These are phyloP conservation scores for Ilyonectria sp. DNA, from an alignment of 2,329 filamentous ascomycete species.

Conservation along the genomic window DNA sequence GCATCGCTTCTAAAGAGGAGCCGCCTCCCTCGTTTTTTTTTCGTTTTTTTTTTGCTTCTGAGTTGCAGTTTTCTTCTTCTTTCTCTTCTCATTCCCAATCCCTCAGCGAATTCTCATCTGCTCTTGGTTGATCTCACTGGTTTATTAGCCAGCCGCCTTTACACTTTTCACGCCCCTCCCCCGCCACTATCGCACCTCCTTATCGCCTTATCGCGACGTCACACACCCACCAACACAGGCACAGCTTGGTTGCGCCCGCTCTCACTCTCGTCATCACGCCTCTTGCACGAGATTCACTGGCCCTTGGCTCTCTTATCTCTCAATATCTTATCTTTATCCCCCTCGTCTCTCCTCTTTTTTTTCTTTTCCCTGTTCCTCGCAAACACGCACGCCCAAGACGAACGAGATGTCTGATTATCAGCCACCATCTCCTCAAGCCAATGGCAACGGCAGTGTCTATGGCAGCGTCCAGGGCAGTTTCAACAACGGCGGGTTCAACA, in stretches of 20 bases:
- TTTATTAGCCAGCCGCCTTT: not conserved
- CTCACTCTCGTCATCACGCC: constrained; percentile 1
- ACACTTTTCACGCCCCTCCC: not conserved
- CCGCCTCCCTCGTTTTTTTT: constrained; percentile 27
- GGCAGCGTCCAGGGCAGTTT: constrained; percentile 2
- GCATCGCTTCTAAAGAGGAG: constrained; percentile 28
- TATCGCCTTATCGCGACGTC: constrained; percentile 34
- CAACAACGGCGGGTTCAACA: not conserved
- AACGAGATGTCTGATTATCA: constrained; percentile 23
- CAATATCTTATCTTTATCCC: constrained; percentile 21
- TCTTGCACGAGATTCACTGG: not conserved
- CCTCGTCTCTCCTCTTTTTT: constrained; percentile 8
- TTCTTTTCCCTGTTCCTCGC: not conserved
- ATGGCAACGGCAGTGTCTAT: constrained; percentile 1
- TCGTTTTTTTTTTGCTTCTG: not conserved
- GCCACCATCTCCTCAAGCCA: constrained; percentile 23
- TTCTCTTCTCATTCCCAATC: not conserved
- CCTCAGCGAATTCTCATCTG: not conserved
- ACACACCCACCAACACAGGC: not conserved
- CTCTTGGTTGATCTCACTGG: not conserved
- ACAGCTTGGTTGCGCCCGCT: constrained; percentile 24
- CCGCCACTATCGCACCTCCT: constrained; percentile 14
- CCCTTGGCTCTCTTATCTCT: constrained; percentile 7
- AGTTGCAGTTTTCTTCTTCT: constrained; percentile 23
- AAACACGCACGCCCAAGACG: constrained; percentile 1